Evolutionary conservation across 164 flowering plant genomes (phyloP).

Genomic region (Vitis cinerea): DNA sequence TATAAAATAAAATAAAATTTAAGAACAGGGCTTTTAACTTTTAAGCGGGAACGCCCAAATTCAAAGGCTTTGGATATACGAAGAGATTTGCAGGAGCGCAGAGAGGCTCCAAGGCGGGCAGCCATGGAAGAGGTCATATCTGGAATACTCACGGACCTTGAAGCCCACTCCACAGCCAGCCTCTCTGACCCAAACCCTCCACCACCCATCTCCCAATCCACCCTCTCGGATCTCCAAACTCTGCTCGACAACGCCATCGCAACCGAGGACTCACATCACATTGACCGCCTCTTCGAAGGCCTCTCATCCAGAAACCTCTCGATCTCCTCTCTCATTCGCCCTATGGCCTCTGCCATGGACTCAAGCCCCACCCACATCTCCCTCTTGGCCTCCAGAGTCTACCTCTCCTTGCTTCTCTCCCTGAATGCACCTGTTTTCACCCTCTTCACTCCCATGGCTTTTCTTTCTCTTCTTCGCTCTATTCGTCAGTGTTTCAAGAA

Average conservation of each 20-base stretch:
- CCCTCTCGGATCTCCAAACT: conserved; percentile 53
- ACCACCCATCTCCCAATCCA: conserved; percentile 42
- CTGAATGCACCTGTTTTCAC: conserved; percentile 80
- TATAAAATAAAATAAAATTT: too few relatives aligned
- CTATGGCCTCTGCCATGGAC: conserved; percentile 66
- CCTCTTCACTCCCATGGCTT: conserved; percentile 76
- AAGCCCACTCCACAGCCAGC: conserved; percentile 23
- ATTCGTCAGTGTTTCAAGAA: conserved; percentile 59
- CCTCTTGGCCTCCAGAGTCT: conserved; percentile 58
- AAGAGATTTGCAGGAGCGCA: background rate
- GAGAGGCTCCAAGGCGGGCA: background rate
- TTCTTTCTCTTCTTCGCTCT: conserved; percentile 67
- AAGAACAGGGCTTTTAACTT: background rate
- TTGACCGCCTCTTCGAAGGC: conserved; percentile 41
- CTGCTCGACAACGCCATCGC: conserved; percentile 33
- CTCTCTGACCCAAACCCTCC: conserved; percentile 9
- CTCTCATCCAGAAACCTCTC: conserved; percentile 54
- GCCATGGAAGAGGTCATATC: conserved; percentile 51
- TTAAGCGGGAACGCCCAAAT: conserved; percentile 14
- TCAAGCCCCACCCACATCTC: conserved; percentile 31
- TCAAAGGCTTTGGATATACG: background rate
- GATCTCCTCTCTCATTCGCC: conserved; percentile 35
- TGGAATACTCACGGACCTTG: conserved; percentile 46
- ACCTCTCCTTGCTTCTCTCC: conserved; percentile 63
- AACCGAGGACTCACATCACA: conserved; percentile 20